These are phyloP conservation scores for Exophiala sp. DNA, from an alignment of 2,329 filamentous ascomycete genomes.

Conservation along the genomic window DNA sequence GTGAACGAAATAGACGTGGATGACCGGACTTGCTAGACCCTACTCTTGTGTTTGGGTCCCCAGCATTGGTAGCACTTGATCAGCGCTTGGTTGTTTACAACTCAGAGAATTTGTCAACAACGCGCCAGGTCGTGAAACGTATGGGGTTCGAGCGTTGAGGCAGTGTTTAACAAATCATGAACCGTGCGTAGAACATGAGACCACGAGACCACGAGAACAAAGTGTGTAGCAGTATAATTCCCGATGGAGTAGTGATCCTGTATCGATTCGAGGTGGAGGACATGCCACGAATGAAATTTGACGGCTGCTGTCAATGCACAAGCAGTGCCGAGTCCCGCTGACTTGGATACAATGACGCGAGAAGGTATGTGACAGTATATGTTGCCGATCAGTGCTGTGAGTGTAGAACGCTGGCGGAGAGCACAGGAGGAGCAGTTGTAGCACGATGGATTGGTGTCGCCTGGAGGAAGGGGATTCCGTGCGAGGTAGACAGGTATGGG, in stretches of 20 bases:
- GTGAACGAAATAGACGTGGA: neutral
- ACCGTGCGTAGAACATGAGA: conserved; percentile 15
- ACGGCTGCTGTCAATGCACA: conserved; percentile 7
- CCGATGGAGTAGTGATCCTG: neutral
- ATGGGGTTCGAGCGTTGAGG: conserved; percentile 7
- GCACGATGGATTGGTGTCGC: neutral
- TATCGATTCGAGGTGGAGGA: neutral
- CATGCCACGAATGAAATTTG: conserved; percentile 4
- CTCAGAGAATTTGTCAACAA: conserved; percentile 20
- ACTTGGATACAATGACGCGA: neutral
- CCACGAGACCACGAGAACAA: too few relatives aligned
- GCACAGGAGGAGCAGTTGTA: neutral
- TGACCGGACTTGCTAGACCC: neutral
- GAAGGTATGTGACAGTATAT: neutral
- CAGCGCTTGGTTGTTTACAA: conserved; percentile 15
- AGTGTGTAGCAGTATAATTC: neutral
- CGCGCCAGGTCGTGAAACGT: conserved; percentile 11
- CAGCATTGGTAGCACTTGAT: conserved; percentile 13
- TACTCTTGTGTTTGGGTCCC: conserved; percentile 13
- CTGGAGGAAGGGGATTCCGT: neutral
- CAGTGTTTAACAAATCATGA: conserved; percentile 10
- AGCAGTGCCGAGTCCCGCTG: conserved; percentile 1
- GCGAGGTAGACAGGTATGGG: neutral
- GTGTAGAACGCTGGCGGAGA: neutral
- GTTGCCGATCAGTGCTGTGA: neutral